These are phyloP conservation scores for Leccinum obscurum DNA, from an alignment of 768 basidiomycete genomes.

Conservation along the genomic window DNA sequence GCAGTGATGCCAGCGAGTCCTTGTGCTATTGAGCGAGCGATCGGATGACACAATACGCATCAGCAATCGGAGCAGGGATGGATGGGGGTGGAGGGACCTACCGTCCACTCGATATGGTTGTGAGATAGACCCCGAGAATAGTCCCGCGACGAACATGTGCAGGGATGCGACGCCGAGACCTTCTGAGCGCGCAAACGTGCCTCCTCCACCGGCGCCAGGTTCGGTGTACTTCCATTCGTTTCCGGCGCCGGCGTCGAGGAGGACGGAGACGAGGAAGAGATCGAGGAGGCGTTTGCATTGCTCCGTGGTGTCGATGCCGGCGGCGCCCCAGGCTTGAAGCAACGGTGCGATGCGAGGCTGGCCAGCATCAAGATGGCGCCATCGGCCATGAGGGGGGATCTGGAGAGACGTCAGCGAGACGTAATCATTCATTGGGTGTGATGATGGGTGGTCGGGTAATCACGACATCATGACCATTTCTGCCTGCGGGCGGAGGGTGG, in stretches of 20 bases:
- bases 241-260: slow-evolving; percentile 94
- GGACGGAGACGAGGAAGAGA: slow-evolving; percentile 85
- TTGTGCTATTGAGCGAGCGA: slow-evolving; percentile 47
- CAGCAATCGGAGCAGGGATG: background rate
- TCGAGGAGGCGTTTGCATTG: slow-evolving; percentile 78
- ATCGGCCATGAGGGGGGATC: slow-evolving; percentile 88
- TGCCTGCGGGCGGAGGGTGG: slow-evolving; percentile 10
- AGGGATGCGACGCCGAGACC: slow-evolving; percentile 89
- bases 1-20: slow-evolving; percentile 67
- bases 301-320: slow-evolving; percentile 49
- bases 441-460: background rate
- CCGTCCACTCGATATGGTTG: slow-evolving; percentile 82
- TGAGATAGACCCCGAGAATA: slow-evolving; percentile 64
- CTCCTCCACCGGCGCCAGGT: slow-evolving; percentile 45
- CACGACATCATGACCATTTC: background rate
- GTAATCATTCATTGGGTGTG: slow-evolving; percentile 1
- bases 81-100: slow-evolving; percentile 31
- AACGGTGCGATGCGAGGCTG: slow-evolving; percentile 62
- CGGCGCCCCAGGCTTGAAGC: slow-evolving; percentile 53
- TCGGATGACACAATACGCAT: slow-evolving; percentile 10
- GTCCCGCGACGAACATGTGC: slow-evolving; percentile 82
- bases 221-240: slow-evolving; percentile 79
- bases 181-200: slow-evolving; percentile 64
- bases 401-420: slow-evolving; percentile 29
- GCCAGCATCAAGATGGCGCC: slow-evolving; percentile 84